phyloP scores from a whole-genome alignment of 768 basidiomycete species.

The Tulasnella calospora region DNA sequence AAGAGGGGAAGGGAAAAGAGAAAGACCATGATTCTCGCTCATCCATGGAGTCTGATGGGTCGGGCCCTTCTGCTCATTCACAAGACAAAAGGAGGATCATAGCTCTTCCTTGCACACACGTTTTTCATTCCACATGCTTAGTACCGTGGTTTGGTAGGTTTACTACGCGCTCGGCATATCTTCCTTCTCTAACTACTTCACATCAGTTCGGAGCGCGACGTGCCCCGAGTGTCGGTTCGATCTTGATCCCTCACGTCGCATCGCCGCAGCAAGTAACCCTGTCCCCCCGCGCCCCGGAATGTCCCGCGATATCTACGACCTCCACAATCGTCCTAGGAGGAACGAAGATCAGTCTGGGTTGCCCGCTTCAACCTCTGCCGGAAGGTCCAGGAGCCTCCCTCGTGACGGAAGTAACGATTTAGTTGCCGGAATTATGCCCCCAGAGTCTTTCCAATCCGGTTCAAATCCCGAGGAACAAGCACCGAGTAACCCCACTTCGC shows the following conservation, averaged over 20 bases:
- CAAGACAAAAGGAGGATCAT: neutral
- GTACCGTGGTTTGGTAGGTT: conserved; percentile 1
- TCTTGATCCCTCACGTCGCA: conserved; percentile 8
- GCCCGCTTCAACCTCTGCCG: neutral
- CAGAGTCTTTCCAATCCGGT: no score
- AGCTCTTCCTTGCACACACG: conserved; percentile 11
- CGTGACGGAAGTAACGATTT: neutral
- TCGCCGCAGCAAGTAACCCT: neutral
- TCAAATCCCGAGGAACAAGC: no score
- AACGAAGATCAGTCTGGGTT: neutral
- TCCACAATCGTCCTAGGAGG: neutral
- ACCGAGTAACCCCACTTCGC: no score
- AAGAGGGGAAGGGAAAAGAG: neutral
- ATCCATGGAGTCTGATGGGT: neutral
- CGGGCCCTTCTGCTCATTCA: neutral
- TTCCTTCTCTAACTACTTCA: neutral
- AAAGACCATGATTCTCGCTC: neutral
- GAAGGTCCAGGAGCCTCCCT: neutral
- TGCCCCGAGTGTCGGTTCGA: conserved; percentile 21
- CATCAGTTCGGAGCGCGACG: neutral
- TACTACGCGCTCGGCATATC: no score
- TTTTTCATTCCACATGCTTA: conserved; percentile 4
- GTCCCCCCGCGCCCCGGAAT: neutral
- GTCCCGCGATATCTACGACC: neutral
- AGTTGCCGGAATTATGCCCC: neutral